phyloP scores from a whole-genome alignment of 768 basidiomycete genomes.

The Trametes sanguinea region DNA sequence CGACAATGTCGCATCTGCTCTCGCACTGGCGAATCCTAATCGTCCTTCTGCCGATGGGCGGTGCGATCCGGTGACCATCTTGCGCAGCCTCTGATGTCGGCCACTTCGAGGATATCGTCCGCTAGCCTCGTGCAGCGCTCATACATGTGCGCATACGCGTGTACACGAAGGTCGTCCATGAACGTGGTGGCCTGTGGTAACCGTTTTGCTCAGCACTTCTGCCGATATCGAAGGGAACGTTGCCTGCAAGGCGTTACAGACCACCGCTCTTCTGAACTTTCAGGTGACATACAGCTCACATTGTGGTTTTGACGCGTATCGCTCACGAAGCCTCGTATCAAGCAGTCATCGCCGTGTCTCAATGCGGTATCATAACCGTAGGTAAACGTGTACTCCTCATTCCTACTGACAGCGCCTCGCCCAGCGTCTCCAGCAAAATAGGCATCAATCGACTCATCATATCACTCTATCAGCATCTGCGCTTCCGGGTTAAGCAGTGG shows the following conservation, averaged over 20 bases:
- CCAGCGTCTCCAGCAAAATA: too few relatives aligned
- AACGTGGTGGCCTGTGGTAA: slow-evolving; percentile 1
- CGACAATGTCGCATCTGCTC: too few relatives aligned
- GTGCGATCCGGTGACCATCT: slow-evolving; percentile 3
- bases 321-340: too few relatives aligned
- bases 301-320: too few relatives aligned
- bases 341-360: too few relatives aligned
- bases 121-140: slow-evolving; percentile 14
- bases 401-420: neutral
- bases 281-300: too few relatives aligned
- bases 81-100: neutral
- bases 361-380: neutral
- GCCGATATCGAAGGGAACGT: too few relatives aligned
- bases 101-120: neutral
- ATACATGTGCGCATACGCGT: neutral
- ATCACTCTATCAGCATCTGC: neutral
- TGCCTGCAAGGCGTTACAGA: neutral
- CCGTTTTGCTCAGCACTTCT: neutral
- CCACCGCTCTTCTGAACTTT: neutral
- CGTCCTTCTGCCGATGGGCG: neutral
- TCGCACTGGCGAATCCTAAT: too few relatives aligned
- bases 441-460: too few relatives aligned
- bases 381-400: neutral
- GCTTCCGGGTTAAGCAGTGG: neutral
- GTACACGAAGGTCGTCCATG: too few relatives aligned